Conservation (phyloP, 1,284 basidiomycete species). For the Meripilus lineatus region DNA sequence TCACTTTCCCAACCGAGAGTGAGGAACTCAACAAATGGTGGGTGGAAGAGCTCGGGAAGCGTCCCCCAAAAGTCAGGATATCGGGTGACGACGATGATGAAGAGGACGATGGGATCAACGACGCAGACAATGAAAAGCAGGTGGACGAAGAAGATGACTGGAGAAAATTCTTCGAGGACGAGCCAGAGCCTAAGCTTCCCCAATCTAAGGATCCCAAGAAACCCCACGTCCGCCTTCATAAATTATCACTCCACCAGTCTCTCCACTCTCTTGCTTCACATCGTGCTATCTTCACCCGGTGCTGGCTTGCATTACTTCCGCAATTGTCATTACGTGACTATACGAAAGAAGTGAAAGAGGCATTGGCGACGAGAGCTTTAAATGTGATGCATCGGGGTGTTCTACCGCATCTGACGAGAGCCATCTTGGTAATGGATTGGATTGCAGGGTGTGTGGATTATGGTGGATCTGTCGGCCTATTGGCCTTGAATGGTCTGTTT, state of each 20-base stretch:
- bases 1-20: conserved; percentile 75
- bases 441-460: conserved; percentile 83
- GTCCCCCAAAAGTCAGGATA: conserved; percentile 50
- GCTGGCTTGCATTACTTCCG: conserved; percentile 74
- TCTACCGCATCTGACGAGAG: conserved; percentile 78
- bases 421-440: conserved; percentile 92
- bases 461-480: conserved; percentile 82
- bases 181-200: conserved; percentile 36
- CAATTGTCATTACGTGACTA: conserved; percentile 44
- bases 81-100: conserved; percentile 30
- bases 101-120: conserved; percentile 28
- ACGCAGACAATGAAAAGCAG: conserved; percentile 33
- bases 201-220: conserved; percentile 26
- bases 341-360: conserved; percentile 28
- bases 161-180: conserved; percentile 73
- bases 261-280: conserved; percentile 72
- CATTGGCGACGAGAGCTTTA: conserved; percentile 56
- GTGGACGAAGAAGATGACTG: conserved; percentile 61
- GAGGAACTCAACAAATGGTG: conserved; percentile 85
- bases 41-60: conserved; percentile 66
- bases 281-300: conserved; percentile 70
- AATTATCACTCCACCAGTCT: conserved; percentile 68
- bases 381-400: conserved; percentile 83
- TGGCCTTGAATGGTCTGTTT: conserved; percentile 91
- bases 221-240: conserved; percentile 47